A percentile compares a stretch with the other conserved stretches of the same genome.
These are phyloP conservation scores for Aspergillus panamensis DNA, from an alignment of 495 filamentous ascomycete species.

Conservation along the genomic window DNA sequence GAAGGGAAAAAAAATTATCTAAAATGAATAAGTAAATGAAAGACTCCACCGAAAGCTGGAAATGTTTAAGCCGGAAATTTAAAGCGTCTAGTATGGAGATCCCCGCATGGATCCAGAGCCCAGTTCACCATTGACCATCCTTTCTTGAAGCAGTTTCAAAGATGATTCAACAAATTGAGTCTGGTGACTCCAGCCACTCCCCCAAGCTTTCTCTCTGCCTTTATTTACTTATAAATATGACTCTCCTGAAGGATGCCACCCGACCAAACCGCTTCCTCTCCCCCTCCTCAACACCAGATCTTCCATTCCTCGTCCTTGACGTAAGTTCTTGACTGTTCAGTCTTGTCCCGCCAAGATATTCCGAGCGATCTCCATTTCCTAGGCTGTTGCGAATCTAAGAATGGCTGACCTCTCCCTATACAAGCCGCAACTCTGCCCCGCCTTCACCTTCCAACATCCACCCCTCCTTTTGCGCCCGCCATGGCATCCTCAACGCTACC, in stretches of 20 bases:
- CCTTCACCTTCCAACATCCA: constrained; percentile 4
- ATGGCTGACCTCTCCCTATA: constrained; percentile 2
- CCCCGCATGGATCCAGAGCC: constrained; percentile 12
- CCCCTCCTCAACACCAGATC: constrained; percentile 1
- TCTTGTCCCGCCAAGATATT: background rate
- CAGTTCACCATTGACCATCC: no score
- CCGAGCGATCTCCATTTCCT: background rate
- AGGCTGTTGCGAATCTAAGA: background rate
- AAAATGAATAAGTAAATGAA: background rate
- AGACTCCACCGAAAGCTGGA: constrained; percentile 12
- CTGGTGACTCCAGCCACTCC: constrained; percentile 16
- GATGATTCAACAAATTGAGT: constrained; percentile 6
- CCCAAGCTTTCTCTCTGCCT: constrained; percentile 14
- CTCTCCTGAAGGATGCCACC: background rate
- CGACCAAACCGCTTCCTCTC: background rate
- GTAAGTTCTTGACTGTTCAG: background rate
- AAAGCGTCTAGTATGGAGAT: constrained; percentile 8
- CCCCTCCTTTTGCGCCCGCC: constrained; percentile 9
- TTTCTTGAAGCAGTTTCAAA: background rate
- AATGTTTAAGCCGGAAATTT: background rate
- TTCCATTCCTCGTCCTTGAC: background rate
- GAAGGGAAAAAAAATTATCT: constrained; percentile 3
- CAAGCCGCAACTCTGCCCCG: constrained; percentile 8
- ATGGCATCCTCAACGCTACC: constrained; percentile 42
- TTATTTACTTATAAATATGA: background rate